Percentiles rank a stretch among this genome's conserved stretches.
Conservation (phyloP, 805 yeast genomes). For the Myxozyma nipponensis region DNA sequence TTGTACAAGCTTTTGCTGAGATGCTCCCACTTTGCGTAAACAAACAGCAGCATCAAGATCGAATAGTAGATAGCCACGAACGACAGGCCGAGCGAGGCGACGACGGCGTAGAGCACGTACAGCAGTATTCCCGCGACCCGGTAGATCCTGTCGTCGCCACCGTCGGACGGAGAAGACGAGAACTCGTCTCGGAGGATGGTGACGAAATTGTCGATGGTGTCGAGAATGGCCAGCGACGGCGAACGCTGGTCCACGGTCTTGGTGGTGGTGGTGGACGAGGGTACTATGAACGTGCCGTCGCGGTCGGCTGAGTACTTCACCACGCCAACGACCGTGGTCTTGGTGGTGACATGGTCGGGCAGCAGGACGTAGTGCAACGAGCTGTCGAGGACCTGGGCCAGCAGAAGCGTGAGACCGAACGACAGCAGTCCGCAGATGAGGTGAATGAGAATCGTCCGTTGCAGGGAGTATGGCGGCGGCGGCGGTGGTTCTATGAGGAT, state of each 20-base stretch:
- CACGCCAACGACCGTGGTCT: not conserved
- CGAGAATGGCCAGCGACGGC: not conserved
- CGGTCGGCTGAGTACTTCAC: not conserved
- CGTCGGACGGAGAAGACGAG: no score
- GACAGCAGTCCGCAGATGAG: not conserved
- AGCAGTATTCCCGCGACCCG: slow-evolving; percentile 20
- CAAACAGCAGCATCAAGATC: slow-evolving; percentile 17
- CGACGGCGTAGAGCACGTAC: slow-evolving; percentile 21
- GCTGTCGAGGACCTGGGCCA: not conserved
- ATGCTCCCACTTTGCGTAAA: slow-evolving; percentile 25
- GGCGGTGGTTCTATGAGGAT: no score
- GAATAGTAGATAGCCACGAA: slow-evolving; percentile 22
- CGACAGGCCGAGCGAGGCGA: slow-evolving; percentile 21
- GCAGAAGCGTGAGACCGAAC: not conserved
- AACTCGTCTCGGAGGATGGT: slow-evolving; percentile 19
- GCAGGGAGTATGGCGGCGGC: no score
- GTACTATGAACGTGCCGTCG: no score
- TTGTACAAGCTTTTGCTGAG: slow-evolving; percentile 20
- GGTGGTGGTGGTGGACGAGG: not conserved
- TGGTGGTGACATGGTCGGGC: not conserved
- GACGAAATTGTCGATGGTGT: slow-evolving; percentile 22
- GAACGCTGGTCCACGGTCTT: not conserved
- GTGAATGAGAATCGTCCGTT: no score
- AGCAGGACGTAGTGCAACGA: not conserved
- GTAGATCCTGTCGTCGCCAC: slow-evolving; percentile 10